phyloP scores from a whole-genome alignment of 495 filamentous ascomycete genomes.

The Aspergillus panamensis region DNA sequence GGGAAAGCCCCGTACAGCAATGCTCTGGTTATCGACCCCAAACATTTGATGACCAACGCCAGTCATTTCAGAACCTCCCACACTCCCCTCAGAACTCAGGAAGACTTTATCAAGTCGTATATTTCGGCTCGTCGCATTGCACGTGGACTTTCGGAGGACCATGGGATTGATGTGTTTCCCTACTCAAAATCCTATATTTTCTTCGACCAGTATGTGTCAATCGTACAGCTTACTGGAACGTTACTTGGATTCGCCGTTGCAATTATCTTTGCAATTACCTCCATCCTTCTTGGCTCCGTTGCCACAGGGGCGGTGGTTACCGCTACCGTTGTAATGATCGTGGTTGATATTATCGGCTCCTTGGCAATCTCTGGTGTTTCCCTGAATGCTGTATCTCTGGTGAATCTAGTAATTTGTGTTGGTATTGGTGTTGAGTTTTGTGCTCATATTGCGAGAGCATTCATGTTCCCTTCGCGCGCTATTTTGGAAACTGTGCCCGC shows the following conservation, averaged over 20 bases:
- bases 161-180: slow-evolving; percentile 79
- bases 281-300: slow-evolving; percentile 76
- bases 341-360: slow-evolving; percentile 89
- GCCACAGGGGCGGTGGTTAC: slow-evolving; percentile 79
- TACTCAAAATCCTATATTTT: slow-evolving; percentile 98
- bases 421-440: slow-evolving; percentile 97
- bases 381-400: slow-evolving; percentile 94
- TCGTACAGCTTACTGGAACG: slow-evolving; percentile 71
- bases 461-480: slow-evolving; percentile 79
- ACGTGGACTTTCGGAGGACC: slow-evolving; percentile 59
- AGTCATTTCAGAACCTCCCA: slow-evolving; percentile 92
- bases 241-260: slow-evolving; percentile 78
- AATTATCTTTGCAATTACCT: slow-evolving; percentile 75
- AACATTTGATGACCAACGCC: slow-evolving; percentile 61
- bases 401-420: slow-evolving; percentile 94
- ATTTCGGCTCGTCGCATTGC: slow-evolving; percentile 88
- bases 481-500: slow-evolving; percentile 69
- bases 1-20: slow-evolving; percentile 83
- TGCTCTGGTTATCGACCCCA: slow-evolving; percentile 73
- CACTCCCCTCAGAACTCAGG: slow-evolving; percentile 76
- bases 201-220: slow-evolving; percentile 93
- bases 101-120: slow-evolving; percentile 92
- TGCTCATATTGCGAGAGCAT: slow-evolving; percentile 92
- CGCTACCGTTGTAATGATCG: slow-evolving; percentile 81
- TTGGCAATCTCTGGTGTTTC: slow-evolving; percentile 88